Conservation (phyloP, 176 grass and related monocot genomes). For the Aegilops sharonensis region DNA sequence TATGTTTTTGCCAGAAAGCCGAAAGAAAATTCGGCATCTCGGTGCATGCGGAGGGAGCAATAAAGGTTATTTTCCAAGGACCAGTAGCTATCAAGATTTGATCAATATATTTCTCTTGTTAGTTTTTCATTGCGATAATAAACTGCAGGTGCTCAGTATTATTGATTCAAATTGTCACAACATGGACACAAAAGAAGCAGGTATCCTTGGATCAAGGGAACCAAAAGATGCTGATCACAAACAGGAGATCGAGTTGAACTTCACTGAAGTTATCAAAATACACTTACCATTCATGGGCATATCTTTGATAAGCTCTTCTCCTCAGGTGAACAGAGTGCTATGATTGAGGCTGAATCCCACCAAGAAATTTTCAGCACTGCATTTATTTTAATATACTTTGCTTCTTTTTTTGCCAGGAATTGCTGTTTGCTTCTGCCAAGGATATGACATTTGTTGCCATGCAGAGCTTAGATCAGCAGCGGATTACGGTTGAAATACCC, state of each 20-base stretch:
- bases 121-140: slow-evolving; percentile 37
- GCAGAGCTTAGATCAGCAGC: slow-evolving; percentile 91
- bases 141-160: slow-evolving; percentile 81
- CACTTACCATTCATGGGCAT: slow-evolving; percentile 81
- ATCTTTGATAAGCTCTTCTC: slow-evolving; percentile 90
- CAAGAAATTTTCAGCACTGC: background rate
- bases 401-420: slow-evolving; percentile 55
- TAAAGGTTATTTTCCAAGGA: slow-evolving; percentile 61
- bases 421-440: slow-evolving; percentile 87
- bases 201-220: slow-evolving; percentile 69
- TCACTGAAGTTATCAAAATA: slow-evolving; percentile 70
- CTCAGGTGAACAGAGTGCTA: slow-evolving; percentile 59
- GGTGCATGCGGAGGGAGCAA: slow-evolving; percentile 84
- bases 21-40: slow-evolving; percentile 83
- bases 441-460: slow-evolving; percentile 71
- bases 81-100: slow-evolving; percentile 15
- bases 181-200: slow-evolving; percentile 64
- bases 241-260: slow-evolving; percentile 58
- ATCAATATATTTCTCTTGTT: slow-evolving; percentile 14
- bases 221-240: slow-evolving; percentile 72
- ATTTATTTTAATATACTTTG: slow-evolving; percentile 30
- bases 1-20: slow-evolving; percentile 59
- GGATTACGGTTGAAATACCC: slow-evolving; percentile 60
- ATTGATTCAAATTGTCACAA: slow-evolving; percentile 84
- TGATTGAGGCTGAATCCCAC: background rate